phyloP scores from a whole-genome alignment of 805 yeast genomes.

The Myxozyma udenii region DNA sequence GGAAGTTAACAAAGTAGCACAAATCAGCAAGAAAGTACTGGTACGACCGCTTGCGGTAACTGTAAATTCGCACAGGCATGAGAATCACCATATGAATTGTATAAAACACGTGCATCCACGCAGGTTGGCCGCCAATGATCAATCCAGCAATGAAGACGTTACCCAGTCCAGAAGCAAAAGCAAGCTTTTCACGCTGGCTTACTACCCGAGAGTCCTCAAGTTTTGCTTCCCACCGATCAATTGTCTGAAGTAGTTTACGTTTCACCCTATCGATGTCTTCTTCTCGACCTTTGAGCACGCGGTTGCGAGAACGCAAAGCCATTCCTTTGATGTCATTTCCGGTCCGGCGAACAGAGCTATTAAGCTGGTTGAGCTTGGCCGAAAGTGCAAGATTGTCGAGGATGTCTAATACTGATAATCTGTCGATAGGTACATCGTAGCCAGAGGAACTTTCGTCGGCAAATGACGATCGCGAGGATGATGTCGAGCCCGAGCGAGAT shows the following conservation, averaged over 20 bases:
- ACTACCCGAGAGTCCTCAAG: slow-evolving; percentile 32
- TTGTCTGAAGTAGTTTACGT: slow-evolving; percentile 30
- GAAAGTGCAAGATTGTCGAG: slow-evolving; percentile 38
- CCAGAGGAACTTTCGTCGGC: slow-evolving; percentile 14
- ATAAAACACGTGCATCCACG: slow-evolving; percentile 72
- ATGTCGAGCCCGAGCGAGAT: slow-evolving; percentile 2
- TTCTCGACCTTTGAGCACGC: slow-evolving; percentile 33
- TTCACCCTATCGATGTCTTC: slow-evolving; percentile 38
- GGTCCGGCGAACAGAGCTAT: slow-evolving; percentile 30
- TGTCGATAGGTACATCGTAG: slow-evolving; percentile 32
- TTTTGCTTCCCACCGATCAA: slow-evolving; percentile 37
- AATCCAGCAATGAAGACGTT: slow-evolving; percentile 69
- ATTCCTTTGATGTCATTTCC: slow-evolving; percentile 34
- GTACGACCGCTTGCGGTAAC: slow-evolving; percentile 72
- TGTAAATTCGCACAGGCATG: slow-evolving; percentile 80
- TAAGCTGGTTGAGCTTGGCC: slow-evolving; percentile 33
- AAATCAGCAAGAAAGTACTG: slow-evolving; percentile 90
- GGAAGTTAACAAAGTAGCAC: slow-evolving; percentile 82
- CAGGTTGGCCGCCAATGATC: slow-evolving; percentile 73
- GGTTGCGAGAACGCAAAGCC: slow-evolving; percentile 33
- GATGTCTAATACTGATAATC: slow-evolving; percentile 37
- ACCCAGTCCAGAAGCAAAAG: slow-evolving; percentile 71
- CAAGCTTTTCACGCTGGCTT: slow-evolving; percentile 64
- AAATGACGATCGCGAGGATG: slow-evolving; percentile 15
- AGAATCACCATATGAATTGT: slow-evolving; percentile 57